Evolutionary conservation across 2,329 filamentous ascomycete genomes (phyloP).

Genomic region (Fusarium cicatricum): DNA sequence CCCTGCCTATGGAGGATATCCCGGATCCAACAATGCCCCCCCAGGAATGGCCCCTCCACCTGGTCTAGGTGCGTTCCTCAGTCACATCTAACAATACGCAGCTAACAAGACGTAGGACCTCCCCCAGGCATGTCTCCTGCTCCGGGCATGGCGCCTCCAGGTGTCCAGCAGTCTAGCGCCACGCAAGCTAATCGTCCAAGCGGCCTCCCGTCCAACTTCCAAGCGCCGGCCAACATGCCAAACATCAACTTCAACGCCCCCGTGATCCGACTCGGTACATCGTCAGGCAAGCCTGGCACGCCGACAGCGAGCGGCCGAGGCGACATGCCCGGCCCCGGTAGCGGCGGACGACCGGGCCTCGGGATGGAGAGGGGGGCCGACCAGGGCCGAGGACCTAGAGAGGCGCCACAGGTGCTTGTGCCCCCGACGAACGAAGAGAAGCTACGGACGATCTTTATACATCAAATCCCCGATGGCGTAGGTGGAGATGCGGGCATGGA

Average conservation of each 20-base stretch:
- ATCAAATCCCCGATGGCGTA: slow-evolving; percentile 81
- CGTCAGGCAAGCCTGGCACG: slow-evolving; percentile 67
- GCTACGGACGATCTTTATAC: slow-evolving; percentile 87
- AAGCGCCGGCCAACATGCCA: slow-evolving; percentile 89
- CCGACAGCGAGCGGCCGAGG: slow-evolving; percentile 53
- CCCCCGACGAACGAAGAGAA: slow-evolving; percentile 92
- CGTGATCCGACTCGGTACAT: slow-evolving; percentile 90
- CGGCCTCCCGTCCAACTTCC: slow-evolving; percentile 83
- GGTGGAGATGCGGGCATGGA: slow-evolving; percentile 83
- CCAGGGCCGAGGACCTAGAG: slow-evolving; percentile 71
- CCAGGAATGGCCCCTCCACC: slow-evolving; percentile 81
- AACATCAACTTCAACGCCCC: slow-evolving; percentile 99
- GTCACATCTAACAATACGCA: background rate
- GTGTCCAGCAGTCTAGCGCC: slow-evolving; percentile 77
- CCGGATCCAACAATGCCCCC: slow-evolving; percentile 61
- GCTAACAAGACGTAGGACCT: slow-evolving; percentile 60
- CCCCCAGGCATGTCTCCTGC: slow-evolving; percentile 82
- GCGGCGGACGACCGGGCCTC: slow-evolving; percentile 56
- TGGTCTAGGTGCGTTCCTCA: slow-evolving; percentile 73
- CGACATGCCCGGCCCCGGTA: slow-evolving; percentile 47
- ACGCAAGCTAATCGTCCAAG: slow-evolving; percentile 82
- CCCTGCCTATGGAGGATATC: slow-evolving; percentile 76
- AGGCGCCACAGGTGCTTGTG: slow-evolving; percentile 74
- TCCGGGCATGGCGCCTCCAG: slow-evolving; percentile 81
- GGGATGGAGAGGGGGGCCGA: slow-evolving; percentile 73